Evolutionary conservation across 1,139 yeast species (phyloP).

Genomic region (Candida labiduridarum): DNA sequence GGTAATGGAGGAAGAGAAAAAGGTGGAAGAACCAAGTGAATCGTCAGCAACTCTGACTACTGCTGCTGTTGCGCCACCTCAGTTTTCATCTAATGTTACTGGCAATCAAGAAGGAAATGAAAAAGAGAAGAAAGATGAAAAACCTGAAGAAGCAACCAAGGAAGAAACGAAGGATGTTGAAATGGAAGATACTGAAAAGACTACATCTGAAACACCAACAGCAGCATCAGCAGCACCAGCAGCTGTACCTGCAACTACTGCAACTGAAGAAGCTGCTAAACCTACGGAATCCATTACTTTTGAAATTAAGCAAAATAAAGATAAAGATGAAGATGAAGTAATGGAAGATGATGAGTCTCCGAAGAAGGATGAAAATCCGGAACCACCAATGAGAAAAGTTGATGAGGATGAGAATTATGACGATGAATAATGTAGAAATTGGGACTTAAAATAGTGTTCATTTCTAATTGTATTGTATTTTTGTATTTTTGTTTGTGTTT

Average conservation of each 20-base stretch:
- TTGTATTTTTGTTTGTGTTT: constrained; percentile 5
- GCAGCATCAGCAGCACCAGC: constrained; percentile 10
- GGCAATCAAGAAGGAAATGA: constrained; percentile 16
- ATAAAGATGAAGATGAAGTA: constrained; percentile 43
- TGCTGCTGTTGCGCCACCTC: constrained; percentile 19
- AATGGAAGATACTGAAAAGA: constrained; percentile 5
- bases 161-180: constrained; percentile 4
- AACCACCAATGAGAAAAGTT: constrained; percentile 72
- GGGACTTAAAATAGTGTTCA: constrained; percentile 1
- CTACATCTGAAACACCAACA: constrained; percentile 10
- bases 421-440: constrained; percentile 48
- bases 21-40: constrained; percentile 7
- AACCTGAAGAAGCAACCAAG: background rate
- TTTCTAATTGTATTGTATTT: background rate
- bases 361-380: constrained; percentile 37
- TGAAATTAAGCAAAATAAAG: constrained; percentile 17
- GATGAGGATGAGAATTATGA: constrained; percentile 87
- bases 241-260: constrained; percentile 8
- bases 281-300: background rate
- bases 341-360: constrained; percentile 29
- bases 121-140: background rate
- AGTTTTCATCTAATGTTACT: constrained; percentile 26
- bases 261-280: constrained; percentile 10
- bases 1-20: constrained; percentile 1
- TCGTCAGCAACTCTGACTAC: constrained; percentile 14